These are phyloP conservation scores for Erysiphe pulchra DNA, from an alignment of 2,329 filamentous ascomycete genomes.

Conservation along the genomic window DNA sequence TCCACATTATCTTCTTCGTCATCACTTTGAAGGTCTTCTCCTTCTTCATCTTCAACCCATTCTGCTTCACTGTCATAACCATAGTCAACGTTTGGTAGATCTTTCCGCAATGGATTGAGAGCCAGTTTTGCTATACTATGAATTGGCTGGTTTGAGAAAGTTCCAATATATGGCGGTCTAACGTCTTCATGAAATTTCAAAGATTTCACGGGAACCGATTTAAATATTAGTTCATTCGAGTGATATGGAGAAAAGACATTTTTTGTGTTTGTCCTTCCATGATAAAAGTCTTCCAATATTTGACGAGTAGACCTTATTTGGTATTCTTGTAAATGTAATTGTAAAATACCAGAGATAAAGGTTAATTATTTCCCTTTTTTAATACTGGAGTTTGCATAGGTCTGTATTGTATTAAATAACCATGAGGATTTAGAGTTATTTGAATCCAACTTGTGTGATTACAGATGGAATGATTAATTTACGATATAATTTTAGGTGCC, in stretches of 20 bases:
- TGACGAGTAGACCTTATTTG: constrained; percentile 10
- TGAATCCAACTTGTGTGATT: no score
- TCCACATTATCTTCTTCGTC: constrained; percentile 44
- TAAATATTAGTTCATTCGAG: constrained; percentile 4
- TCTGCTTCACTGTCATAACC: constrained; percentile 72
- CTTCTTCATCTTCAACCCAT: constrained; percentile 46
- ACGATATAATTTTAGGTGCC: no score
- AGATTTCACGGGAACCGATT: constrained; percentile 10
- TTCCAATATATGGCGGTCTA: constrained; percentile 46
- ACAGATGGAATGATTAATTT: no score
- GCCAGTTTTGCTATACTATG: constrained; percentile 23
- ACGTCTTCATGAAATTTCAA: constrained; percentile 33
- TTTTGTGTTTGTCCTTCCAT: constrained; percentile 9
- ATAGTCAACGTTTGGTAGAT: constrained; percentile 41
- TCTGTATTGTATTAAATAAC: no score
- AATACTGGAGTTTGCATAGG: no score
- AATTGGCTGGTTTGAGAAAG: constrained; percentile 25
- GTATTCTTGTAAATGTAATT: no score
- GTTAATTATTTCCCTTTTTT: no score
- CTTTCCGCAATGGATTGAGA: constrained; percentile 24
- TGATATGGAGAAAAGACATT: constrained; percentile 4
- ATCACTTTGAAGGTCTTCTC: constrained; percentile 28
- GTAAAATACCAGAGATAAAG: no score
- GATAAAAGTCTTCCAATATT: constrained; percentile 11
- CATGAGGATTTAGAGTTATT: no score